Percentiles rank a stretch among this genome's conserved stretches.
These are phyloP conservation scores for Apiospora phragmitis DNA, from an alignment of 2,329 filamentous ascomycete species.

Conservation along the genomic window DNA sequence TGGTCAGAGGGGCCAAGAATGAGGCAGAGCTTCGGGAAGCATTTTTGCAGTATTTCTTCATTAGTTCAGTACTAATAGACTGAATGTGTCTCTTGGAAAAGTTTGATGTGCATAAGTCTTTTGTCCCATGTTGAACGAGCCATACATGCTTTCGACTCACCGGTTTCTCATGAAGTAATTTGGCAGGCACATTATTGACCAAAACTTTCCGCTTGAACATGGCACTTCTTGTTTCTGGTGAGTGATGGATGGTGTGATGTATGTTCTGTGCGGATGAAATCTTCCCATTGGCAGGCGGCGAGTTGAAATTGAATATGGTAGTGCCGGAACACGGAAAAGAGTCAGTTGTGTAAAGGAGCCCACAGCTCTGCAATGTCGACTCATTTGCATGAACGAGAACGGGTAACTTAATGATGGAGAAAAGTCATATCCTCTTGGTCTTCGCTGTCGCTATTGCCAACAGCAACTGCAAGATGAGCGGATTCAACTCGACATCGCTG, in stretches of 20 bases:
- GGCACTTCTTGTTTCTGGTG: too few relatives aligned
- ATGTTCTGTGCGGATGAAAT: too few relatives aligned
- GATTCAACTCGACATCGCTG: not conserved
- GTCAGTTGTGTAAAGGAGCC: not conserved
- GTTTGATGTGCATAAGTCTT: not conserved
- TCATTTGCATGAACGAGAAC: not conserved
- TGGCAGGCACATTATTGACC: too few relatives aligned
- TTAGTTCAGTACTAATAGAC: not conserved
- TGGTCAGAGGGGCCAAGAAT: not conserved
- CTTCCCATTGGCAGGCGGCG: too few relatives aligned
- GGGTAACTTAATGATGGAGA: not conserved
- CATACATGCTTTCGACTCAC: too few relatives aligned
- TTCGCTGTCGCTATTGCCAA: not conserved
- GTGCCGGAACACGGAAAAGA: not conserved
- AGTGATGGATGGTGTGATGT: too few relatives aligned
- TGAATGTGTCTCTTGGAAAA: not conserved
- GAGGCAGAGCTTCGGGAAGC: not conserved
- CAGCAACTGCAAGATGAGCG: not conserved
- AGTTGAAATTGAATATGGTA: not conserved
- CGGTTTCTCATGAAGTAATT: too few relatives aligned
- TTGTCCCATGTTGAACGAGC: too few relatives aligned
- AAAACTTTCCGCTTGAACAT: too few relatives aligned
- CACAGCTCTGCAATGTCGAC: not conserved
- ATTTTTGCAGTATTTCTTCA: not conserved
- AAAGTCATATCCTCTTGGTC: not conserved